A percentile compares a stretch with the other conserved stretches of the same genome.
phyloP scores from a whole-genome alignment of 148 eudicot genomes.

The Rhododendron griersonianum region DNA sequence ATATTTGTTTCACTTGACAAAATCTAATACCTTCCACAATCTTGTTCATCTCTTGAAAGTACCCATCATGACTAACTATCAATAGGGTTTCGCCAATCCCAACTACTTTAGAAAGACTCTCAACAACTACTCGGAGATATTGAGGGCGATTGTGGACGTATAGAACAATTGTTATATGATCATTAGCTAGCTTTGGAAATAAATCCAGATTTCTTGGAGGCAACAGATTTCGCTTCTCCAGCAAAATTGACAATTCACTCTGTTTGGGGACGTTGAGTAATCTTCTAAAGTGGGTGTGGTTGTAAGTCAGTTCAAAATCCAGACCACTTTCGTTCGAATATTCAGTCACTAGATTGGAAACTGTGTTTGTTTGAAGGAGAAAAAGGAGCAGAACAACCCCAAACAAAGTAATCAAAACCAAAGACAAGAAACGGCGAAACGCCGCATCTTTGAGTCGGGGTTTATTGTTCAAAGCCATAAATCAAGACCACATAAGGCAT shows the following conservation, averaged over 20 bases:
- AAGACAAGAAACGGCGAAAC: conserved; percentile 36
- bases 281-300: not conserved
- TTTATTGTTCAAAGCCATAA: conserved; percentile 49
- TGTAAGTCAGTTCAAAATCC: not conserved
- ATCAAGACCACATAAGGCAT: conserved; percentile 15
- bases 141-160: conserved; percentile 96
- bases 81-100: conserved; percentile 83
- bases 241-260: conserved; percentile 44
- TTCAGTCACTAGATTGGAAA: conserved; percentile 13
- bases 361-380: conserved; percentile 32
- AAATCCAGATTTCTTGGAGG: conserved; percentile 76
- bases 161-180: conserved; percentile 70
- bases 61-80: conserved; percentile 94
- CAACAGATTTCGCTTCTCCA: conserved; percentile 52
- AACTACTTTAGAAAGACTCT: conserved; percentile 68
- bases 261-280: conserved; percentile 46
- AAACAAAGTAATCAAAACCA: conserved; percentile 33
- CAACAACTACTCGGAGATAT: conserved; percentile 65
- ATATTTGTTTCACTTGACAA: conserved; percentile 91
- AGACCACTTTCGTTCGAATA: conserved; percentile 28
- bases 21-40: conserved; percentile 75
- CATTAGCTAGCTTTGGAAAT: conserved; percentile 54
- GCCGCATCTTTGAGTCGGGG: conserved; percentile 38
- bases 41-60: conserved; percentile 79
- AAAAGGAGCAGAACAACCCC: conserved; percentile 38